phyloP scores from a whole-genome alignment of 2,329 filamentous ascomycete genomes.

The Claviceps digitariae region DNA sequence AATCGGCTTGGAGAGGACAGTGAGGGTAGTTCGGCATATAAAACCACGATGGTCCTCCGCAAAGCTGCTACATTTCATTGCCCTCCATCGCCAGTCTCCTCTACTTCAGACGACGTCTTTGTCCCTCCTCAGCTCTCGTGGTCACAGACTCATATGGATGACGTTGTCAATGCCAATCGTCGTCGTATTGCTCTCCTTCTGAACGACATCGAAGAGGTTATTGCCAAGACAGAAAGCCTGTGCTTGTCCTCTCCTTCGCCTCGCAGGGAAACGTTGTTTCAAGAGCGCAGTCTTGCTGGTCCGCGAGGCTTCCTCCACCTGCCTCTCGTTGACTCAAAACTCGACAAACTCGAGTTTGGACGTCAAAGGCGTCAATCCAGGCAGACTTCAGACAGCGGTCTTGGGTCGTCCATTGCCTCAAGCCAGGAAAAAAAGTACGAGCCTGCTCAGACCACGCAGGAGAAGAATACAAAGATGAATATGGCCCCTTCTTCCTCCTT shows the following conservation, averaged over 20 bases:
- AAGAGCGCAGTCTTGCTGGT: constrained; percentile 44
- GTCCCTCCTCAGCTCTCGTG: constrained; percentile 45
- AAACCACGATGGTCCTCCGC: constrained; percentile 36
- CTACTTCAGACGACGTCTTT: constrained; percentile 31
- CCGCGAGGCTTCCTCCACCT: constrained; percentile 46
- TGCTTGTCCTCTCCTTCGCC: constrained; percentile 23
- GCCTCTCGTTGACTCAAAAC: constrained; percentile 37
- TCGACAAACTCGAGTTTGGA: constrained; percentile 29
- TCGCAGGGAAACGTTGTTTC: constrained; percentile 22
- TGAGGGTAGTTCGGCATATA: constrained; percentile 20
- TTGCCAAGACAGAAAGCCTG: constrained; percentile 32
- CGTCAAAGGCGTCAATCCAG: constrained; percentile 41
- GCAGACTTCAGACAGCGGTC: constrained; percentile 72
- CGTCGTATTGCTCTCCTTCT: constrained; percentile 56
- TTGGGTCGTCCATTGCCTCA: constrained; percentile 69
- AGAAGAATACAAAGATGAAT: constrained; percentile 16
- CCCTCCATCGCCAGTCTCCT: constrained; percentile 19
- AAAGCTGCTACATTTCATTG: constrained; percentile 59
- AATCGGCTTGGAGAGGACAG: constrained; percentile 23
- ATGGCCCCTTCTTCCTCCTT: constrained; percentile 42
- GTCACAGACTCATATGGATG: constrained; percentile 56
- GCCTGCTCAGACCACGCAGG: constrained; percentile 18
- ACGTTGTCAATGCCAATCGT: constrained; percentile 55
- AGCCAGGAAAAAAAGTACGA: constrained; percentile 39
- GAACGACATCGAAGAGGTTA: constrained; percentile 49